Base-by-base conservation (phyloP, 2,329 filamentous ascomycete species). In the Bipolaris zeicola region DNA sequence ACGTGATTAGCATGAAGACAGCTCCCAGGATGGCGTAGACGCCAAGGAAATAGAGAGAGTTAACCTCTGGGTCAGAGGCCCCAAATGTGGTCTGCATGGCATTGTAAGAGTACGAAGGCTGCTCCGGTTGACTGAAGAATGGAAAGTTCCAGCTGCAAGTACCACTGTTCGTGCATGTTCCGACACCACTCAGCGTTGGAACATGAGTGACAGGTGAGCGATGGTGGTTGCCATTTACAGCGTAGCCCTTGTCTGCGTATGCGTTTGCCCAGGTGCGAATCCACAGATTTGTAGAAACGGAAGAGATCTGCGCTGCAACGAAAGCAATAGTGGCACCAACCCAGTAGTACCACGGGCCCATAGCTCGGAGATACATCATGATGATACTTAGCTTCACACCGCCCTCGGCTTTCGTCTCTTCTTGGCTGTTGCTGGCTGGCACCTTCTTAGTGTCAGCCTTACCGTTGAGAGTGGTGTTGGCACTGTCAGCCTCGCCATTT, bases 311-410 rank as follows among this genome's bases (percentile, higher is more conserved):
- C 72, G 97, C 93, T 42, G 89, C 79, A 26, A 83, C 83, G 70
- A 99, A 98, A 36, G 93, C 88, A 4, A 87, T 64, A 13, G 87
- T 78, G 18, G 93, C 90, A 34, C 90, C 79, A 45, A 89, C 76
- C 95, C 95, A 99, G 79, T 96, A 99, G 83, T 91, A 93, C 91
- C 92, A 96, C 4, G 89, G 84, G n/a, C 95, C 95, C 95, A 99
- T 99, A 62, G 93, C 86, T 57, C 78, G 79, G 16, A 99, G 84
- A 73, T 99, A 99, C 72, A 96, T 86, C 58, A 87, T 81, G 68
- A 99, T 89, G 49, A 96, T 93, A 20, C 86, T 83, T 83, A 92
- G 88, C 74, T 96, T 95, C 67, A 99, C 92, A 38, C 92, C 89
- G 26, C 95, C 95, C 43, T 85, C 87, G 6, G 91, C 89, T 77